Base-by-base conservation (phyloP, 106 monocot genomes). In the Allium cepa region DNA sequence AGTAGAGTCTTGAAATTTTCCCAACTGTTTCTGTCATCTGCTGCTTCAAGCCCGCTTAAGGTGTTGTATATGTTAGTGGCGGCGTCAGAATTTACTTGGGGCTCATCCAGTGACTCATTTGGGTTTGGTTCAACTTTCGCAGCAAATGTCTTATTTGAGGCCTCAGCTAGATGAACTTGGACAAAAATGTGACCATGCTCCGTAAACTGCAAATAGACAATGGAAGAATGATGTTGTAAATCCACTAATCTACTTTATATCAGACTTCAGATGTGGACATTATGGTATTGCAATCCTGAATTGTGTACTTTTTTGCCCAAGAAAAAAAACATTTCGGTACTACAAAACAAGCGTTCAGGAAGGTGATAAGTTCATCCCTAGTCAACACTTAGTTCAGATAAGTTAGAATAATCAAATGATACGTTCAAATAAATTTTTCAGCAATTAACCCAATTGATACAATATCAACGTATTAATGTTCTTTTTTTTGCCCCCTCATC, bases 161-260 rank as follows among this genome's bases (percentile, higher is more conserved):
- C 71, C 50, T 81, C 82, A 22, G 83, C 86, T 61, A 99, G 60
- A 74, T 79, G 87, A 71, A 99, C 97, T 77, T 85, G 84, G 53
- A 99, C 87, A 75, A 99, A 90, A 75, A 99, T 92, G 73, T 99
- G 97, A 26, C 97, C 97, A 28, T 72, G 84, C 51, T 90, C 92
- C 12, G 97, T 97, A 69, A 97, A 99, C 97, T 99, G 80, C 11
- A 49, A 49, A 53, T 26, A 67, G 3, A 53, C n/a, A 52, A 67
- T 27, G 22, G 59, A 59, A 18, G 47, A 47, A 13, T 13, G 47
- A 47, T 63, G 11, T 14, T 46, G 53, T 26, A 53, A 28, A 53
- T 26, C 4, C 36, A 27, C 12, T 22, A 13, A 69, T 7, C 26
- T 6, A 46, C 28, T 52, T 22, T 60, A 67, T 22, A 36, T 36